Conservation (phyloP, 352 stramenopile species). For the Nothophytophthora sp. region DNA sequence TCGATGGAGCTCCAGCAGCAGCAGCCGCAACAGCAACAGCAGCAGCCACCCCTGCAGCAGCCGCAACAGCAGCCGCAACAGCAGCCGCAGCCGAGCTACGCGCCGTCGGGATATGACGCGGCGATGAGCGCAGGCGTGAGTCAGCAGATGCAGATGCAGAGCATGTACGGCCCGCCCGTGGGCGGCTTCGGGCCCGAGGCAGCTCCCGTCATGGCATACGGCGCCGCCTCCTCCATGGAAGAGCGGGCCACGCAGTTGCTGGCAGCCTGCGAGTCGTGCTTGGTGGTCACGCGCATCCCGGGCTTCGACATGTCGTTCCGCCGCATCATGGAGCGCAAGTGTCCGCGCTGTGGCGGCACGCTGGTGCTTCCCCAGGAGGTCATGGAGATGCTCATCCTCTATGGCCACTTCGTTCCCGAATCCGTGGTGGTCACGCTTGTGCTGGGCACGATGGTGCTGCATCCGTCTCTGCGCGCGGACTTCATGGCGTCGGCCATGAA, state of each 20-base stretch:
- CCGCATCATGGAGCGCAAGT: conserved; percentile 81
- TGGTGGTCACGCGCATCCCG: conserved; percentile 65
- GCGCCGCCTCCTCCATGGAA: conserved; percentile 17
- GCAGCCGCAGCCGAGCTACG: no score
- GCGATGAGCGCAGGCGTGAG: no score
- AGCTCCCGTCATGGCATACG: conserved; percentile 20
- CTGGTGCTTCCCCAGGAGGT: conserved; percentile 75
- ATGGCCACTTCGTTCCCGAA: conserved; percentile 81
- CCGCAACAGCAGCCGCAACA: no score
- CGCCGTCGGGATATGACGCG: no score
- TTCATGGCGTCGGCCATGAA: conserved; percentile 87
- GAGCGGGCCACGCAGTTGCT: conserved; percentile 66
- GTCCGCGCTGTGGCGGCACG: conserved; percentile 55
- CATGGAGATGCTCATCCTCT: conserved; percentile 90
- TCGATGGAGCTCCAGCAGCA: conserved; percentile 16
- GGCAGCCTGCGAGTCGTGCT: conserved; percentile 71
- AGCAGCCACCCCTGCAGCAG: no score
- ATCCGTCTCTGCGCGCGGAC: conserved; percentile 73
- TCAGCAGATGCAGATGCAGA: no score
- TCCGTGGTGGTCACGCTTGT: conserved; percentile 61
- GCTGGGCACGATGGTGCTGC: conserved; percentile 66
- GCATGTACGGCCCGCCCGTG: conserved; percentile 8
- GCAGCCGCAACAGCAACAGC: no score
- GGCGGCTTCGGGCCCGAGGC: conserved; percentile 26
- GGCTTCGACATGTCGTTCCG: conserved; percentile 84